Base-by-base conservation (phyloP, 176 grass and related monocot genomes). In the Saccharum officinarum region DNA sequence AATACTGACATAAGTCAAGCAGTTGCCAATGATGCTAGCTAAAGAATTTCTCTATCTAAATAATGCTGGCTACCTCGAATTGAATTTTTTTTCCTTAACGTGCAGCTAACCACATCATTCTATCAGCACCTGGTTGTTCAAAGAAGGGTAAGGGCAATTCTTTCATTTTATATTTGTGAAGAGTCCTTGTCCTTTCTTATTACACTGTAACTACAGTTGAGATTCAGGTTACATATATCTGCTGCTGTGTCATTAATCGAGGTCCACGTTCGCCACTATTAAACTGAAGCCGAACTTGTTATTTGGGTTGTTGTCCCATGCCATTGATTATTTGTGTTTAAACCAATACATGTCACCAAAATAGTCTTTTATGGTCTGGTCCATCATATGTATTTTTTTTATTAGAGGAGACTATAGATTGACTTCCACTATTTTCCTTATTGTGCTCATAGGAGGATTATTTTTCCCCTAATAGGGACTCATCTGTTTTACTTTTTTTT, bases 51-150 rank as follows among this genome's bases (percentile, higher is more conserved):
- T 49, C 8, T 75, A 62, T 75, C 45, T 55, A 59, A 45, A 45
- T 61, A n/a, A 15, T 75, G 1, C 18, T 82, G 9, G 11, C 47
- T 73, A n/a, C n/a, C 75, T 44, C 26, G 6, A 26, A 64, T 49
- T 80, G 59, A 61, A n/a, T 84, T 69, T 66, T 15, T n/a, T 90
- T 86, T 82, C 49, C 39, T 85, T 87, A 28, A 70, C 39, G 4
- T 44, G 86, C 89, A 98, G 96, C 77, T 98, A 70, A 94, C 87
- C 76, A 81, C 93, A 65, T 94, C 89, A 42, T 98, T 95, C 80
- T 98, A 92, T 86, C 96, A 98, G 74, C 96, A 95, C 75, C 54
- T 95, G 63, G 91, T 98, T 83, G 96, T 98, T 87, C 93, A 98
- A 92, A 90, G 96, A 98, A 95, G 88, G 86, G 96, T 98, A 93